Base-by-base conservation (phyloP, 495 filamentous ascomycete species). In the Penicillium ochrochloron region DNA sequence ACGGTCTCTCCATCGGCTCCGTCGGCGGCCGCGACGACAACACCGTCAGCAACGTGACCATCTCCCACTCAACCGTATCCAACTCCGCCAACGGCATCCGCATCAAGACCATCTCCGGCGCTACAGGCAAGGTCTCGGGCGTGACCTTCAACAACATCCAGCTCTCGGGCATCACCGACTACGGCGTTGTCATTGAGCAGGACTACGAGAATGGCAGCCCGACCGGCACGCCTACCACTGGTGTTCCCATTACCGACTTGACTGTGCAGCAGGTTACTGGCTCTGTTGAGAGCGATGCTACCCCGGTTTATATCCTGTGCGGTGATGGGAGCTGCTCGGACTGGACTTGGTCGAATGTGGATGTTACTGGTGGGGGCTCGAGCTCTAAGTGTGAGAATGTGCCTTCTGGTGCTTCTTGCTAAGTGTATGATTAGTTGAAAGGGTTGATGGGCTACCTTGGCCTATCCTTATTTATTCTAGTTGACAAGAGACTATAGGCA, bases 21-120 rank as follows among this genome's bases (percentile, higher is more conserved):
- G 84, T 91, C 19, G 88, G 88, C 35, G 85, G 84, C 5, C 83
- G 86, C 23, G 67, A 63, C 48, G 74, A 87, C 72, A 90, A 90
- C 81, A 83, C 68, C 29, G 87, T 89, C 63, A 65, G 75, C 19
- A 82, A 77, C 63, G 84, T 90, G 21, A 79, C 77, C 52, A 84
- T 89, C 68, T 69, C 76, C 33, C 73, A 80, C 73, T 84, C 80
- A 15, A 82, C 74, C 14, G 72, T 89, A 41, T 68, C 66, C 33
- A 76, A 88, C 76, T 86, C 84, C 4, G 66, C 79, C 57, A 87
- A 89, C 68, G 84, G 83, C 56, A 29, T 86, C 35, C 84, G 86
- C 59, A 85, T 90, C 80, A 90, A 90, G 80, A 87, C 42, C 21
- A 23, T 48, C 19, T 48, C n/a, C 42, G 19, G 21, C 42, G 82